These are phyloP conservation scores for Phytophthora palmivora DNA, from an alignment of 352 stramenopile species.

Conservation along the genomic window DNA sequence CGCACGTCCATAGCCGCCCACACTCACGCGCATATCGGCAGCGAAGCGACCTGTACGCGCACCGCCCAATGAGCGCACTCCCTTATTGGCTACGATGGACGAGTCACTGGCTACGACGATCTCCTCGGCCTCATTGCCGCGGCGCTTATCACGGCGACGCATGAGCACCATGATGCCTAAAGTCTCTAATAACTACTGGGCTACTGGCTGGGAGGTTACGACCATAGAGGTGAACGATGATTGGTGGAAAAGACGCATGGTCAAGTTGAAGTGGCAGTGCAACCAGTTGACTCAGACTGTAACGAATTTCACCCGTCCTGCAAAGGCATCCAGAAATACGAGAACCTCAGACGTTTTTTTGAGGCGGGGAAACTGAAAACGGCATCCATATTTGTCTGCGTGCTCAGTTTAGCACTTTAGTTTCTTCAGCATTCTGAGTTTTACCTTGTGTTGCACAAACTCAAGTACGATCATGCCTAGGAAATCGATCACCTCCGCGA, in stretches of 20 bases:
- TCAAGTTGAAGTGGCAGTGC: slow-evolving; percentile 15
- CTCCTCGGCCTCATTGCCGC: slow-evolving; percentile 67
- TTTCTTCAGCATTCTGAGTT: too few species aligned
- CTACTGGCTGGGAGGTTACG: slow-evolving; percentile 17
- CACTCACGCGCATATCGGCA: slow-evolving; percentile 78
- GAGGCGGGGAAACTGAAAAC: too few species aligned
- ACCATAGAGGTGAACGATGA: neutral
- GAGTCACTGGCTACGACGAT: slow-evolving; percentile 67
- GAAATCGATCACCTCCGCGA: too few species aligned
- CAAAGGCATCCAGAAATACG: too few species aligned
- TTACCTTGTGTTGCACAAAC: too few species aligned
- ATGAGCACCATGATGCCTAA: slow-evolving; percentile 67
- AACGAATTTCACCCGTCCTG: too few species aligned
- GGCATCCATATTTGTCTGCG: too few species aligned
- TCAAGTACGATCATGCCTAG: too few species aligned
- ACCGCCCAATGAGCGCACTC: slow-evolving; percentile 58
- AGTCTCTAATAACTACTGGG: neutral
- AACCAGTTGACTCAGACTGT: too few species aligned
- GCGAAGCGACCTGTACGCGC: slow-evolving; percentile 73
- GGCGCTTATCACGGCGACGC: slow-evolving; percentile 73
- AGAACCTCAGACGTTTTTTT: too few species aligned
- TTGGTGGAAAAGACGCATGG: slow-evolving; percentile 9
- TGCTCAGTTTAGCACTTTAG: too few species aligned
- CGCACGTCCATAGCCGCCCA: slow-evolving; percentile 77
- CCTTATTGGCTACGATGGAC: slow-evolving; percentile 74